Evolutionary conservation across 176 grass and related monocot genomes (phyloP).

Genomic region (Rhynchospora tenuis): DNA sequence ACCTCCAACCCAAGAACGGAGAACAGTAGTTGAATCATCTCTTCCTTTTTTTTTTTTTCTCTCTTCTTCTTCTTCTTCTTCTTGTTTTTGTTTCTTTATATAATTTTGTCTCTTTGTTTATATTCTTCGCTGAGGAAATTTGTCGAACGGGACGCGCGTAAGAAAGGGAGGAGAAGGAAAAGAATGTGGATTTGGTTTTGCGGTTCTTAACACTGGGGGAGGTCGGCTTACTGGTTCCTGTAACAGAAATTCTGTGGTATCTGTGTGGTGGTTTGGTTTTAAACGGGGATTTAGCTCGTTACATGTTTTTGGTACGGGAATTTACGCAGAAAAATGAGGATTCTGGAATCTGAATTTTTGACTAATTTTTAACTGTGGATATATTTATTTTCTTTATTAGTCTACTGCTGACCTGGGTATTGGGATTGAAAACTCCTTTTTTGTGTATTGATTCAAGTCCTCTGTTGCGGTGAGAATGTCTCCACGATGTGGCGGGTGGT

Average conservation of each 20-base stretch:
- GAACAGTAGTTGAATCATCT: slow-evolving; percentile 88
- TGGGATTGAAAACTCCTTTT: not conserved
- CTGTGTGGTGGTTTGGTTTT: not conserved
- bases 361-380: not conserved
- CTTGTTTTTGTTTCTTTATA: slow-evolving; percentile 19
- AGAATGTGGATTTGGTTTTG: not conserved
- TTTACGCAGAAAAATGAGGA: not conserved
- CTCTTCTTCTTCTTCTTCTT: not conserved
- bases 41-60: not conserved
- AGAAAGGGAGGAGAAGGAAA: not conserved
- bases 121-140: not conserved
- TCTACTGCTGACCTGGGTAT: not conserved
- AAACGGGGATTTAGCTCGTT: not conserved
- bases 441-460: not conserved
- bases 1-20: slow-evolving; percentile 55
- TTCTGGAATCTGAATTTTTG: slow-evolving; percentile 19
- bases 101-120: not conserved
- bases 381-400: slow-evolving; percentile 7
- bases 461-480: not conserved
- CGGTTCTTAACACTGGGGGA: not conserved
- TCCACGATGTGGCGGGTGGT: not conserved
- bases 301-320: not conserved
- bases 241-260: not conserved
- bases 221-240: not conserved
- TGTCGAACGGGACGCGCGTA: not conserved